Evolutionary conservation across 441 rosid species (phyloP).

Genomic region (Eutrema salsugineum): DNA sequence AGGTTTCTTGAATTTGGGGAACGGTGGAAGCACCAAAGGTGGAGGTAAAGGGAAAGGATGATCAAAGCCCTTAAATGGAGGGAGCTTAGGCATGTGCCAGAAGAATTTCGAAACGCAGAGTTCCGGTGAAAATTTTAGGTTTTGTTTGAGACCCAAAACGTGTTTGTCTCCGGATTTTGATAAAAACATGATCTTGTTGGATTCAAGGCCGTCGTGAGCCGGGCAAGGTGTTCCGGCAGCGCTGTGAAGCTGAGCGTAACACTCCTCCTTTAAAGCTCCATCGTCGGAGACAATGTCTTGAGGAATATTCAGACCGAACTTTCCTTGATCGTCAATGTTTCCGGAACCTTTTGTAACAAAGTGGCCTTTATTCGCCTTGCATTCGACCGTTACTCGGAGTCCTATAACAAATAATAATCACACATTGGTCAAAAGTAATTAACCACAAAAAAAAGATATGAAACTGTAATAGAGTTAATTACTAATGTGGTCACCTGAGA

Average conservation of each 20-base stretch:
- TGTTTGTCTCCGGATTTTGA: conserved; percentile 40
- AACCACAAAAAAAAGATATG: background rate
- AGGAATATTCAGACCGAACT: conserved; percentile 59
- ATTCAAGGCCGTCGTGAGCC: conserved; percentile 40
- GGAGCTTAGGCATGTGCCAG: conserved; percentile 51
- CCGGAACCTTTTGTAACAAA: conserved; percentile 55
- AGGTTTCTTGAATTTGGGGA: conserved; percentile 24
- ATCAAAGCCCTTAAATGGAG: conserved; percentile 36
- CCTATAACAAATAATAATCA: conserved; percentile 38
- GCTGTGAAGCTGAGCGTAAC: conserved; percentile 86
- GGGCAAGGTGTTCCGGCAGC: conserved; percentile 62
- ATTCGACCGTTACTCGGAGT: conserved; percentile 65
- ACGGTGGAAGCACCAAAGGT: conserved; percentile 32
- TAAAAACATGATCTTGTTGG: conserved; percentile 54
- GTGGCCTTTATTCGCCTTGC: conserved; percentile 51
- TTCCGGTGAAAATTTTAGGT: conserved; percentile 53
- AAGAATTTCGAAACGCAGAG: conserved; percentile 64
- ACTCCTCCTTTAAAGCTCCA: conserved; percentile 61
- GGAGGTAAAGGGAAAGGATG: conserved; percentile 34
- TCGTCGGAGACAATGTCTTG: conserved; percentile 42
- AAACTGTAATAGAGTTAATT: background rate
- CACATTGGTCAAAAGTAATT: background rate
- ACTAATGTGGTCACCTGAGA: conserved; percentile 42
- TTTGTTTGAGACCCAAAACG: conserved; percentile 51
- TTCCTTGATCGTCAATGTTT: conserved; percentile 59